Conservation (phyloP, 257 asterid species). For the Parsonsia alboflavescens region DNA sequence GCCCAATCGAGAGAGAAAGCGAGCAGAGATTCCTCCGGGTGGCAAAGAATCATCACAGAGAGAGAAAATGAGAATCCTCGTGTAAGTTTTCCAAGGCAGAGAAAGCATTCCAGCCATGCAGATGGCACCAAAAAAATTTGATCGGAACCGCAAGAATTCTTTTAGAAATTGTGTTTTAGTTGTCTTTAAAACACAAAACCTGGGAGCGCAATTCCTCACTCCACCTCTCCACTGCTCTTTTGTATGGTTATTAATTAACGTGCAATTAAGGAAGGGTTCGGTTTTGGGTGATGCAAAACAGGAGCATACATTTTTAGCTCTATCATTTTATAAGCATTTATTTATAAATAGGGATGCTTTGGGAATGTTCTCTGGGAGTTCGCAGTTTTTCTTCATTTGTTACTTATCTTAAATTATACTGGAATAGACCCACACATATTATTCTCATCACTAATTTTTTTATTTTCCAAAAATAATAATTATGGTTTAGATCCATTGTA, state of each 20-base stretch:
- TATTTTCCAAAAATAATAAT: too few species aligned
- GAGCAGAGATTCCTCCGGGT: conserved; percentile 35
- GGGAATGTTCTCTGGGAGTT: background rate
- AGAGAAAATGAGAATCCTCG: conserved; percentile 48
- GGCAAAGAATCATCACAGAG: conserved; percentile 37
- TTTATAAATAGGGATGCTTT: background rate
- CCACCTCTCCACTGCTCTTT: too few species aligned
- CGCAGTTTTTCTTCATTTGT: background rate
- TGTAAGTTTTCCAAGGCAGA: conserved; percentile 42
- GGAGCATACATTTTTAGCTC: background rate
- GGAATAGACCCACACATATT: background rate
- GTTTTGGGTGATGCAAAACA: background rate
- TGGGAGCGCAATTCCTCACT: background rate
- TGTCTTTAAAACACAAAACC: too few species aligned
- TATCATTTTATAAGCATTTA: background rate
- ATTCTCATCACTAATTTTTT: background rate
- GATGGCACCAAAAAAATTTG: conserved; percentile 35
- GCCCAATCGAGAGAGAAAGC: conserved; percentile 14
- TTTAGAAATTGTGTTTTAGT: background rate
- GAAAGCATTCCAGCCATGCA: conserved; percentile 55
- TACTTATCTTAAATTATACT: background rate
- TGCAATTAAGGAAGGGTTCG: background rate
- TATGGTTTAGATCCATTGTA: background rate
- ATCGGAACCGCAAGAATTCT: conserved; percentile 1
- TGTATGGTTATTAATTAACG: background rate